Evolutionary conservation across 2,329 filamentous ascomycete species (phyloP), one percentile per base, ranked within the genome.

Genomic region (Gremmenia infestans): DNA sequence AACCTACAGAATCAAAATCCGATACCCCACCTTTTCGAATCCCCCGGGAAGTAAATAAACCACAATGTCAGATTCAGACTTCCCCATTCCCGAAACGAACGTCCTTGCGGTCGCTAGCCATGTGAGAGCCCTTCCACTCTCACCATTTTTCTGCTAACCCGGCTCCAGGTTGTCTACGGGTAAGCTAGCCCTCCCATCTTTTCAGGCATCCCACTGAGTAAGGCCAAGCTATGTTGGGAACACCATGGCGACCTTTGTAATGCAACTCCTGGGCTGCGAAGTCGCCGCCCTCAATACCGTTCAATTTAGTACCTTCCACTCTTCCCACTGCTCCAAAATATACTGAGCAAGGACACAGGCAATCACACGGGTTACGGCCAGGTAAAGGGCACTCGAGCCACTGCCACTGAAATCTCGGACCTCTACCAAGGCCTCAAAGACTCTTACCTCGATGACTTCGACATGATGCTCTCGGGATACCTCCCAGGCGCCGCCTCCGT

Each of bases 231-330:
- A 97, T 80, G 94, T 99, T 64, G 94, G 94, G 51, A 99, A 99
- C 72, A 96, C 93, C 68, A 96, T 99, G 79, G 92, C 92, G 43
- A 91, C 91, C 1, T 95, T 96, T 69, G 90, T 92, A 63, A 87
- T 99, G 80, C 93, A 99, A 72, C 88, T 89, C 0, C 76, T 99
- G 50, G 94, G 94, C 48, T 97, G 91, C 69, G 93, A 99, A 67
- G 93, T 97, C 6, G 88, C 91, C 8, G 90, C 91, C 2, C 81
- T 99, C 67, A 97, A 99, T 71, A 99, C 94, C 0, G 94, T 99
- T 6, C 89, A 99, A 67, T 99, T 97, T 76, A 97, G 93, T 96
- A 77, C 72, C 87, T 74, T 22, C 37, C 45, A 50, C 12, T 43
- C 23, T 35, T 46, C 49, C 36, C 39, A 23, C 3, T 3, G 9